Conservation (phyloP, 192 early-diverging fungal genomes). For the Coemansia sp. region DNA sequence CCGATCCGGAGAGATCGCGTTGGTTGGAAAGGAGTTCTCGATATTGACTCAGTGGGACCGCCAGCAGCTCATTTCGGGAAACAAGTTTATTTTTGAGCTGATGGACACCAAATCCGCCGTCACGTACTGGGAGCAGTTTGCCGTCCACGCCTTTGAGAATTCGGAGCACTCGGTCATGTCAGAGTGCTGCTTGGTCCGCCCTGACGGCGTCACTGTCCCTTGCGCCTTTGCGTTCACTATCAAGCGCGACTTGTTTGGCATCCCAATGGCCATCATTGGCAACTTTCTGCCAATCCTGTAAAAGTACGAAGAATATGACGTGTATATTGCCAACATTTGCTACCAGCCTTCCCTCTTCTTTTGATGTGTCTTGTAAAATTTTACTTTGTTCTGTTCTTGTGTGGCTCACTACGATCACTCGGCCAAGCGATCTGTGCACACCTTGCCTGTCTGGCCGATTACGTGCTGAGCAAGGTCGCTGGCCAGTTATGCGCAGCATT, state of each 20-base stretch:
- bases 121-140: constrained; percentile 95
- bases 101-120: constrained; percentile 94
- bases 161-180: constrained; percentile 87
- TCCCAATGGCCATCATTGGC: constrained; percentile 83
- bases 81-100: constrained; percentile 63
- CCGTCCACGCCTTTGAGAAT: constrained; percentile 90
- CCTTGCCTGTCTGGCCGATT: not conserved
- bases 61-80: constrained; percentile 69
- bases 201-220: constrained; percentile 70
- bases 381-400: not conserved
- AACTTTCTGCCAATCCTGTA: constrained; percentile 62
- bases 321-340: not conserved
- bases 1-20: constrained; percentile 91
- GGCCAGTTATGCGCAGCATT: constrained; percentile 2
- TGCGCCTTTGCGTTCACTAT: constrained; percentile 97
- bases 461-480: not conserved
- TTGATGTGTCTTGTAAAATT: not conserved
- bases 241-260: constrained; percentile 95
- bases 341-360: not conserved
- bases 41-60: constrained; percentile 90
- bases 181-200: constrained; percentile 82
- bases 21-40: constrained; percentile 97
- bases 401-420: not conserved
- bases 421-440: not conserved
- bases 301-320: not conserved